Base-by-base conservation (phyloP, 768 basidiomycete species). In the Calocybe gangraenosa region DNA sequence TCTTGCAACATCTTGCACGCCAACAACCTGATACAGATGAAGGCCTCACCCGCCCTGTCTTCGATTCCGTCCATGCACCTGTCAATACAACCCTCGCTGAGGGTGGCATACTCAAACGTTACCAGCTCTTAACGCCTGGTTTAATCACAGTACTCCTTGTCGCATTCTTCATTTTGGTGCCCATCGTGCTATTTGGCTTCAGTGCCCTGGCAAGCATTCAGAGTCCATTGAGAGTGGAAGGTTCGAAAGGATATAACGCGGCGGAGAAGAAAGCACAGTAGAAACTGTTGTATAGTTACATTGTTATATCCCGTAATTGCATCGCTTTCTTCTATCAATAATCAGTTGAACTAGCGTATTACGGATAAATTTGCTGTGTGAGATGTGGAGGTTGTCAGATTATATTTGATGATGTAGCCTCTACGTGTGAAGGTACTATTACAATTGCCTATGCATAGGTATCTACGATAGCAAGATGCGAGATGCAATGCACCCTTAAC, bases 221-320 rank as follows among this genome's bases (percentile, higher is more conserved):
- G 59, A 82, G 77, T 37, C 81, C 87, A 1, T 55, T 84, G 37
- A 70, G 79, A 28, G 72, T 75, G 30, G 84, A 84, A 47, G 65
- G 72, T 7, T 79, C 83, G 14, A 87, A 81, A 63, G 77, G 78
- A 6, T 87, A 75, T 57, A 80, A 65, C 56, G 81, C 84, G 4
- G 69, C 71, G 40, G 86, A 87, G 60, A 88, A 73, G 71, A 91
- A 91, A 75, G 80, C 68, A 52, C 86, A 90, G 69, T 89, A 74
- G 46, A 28, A 28, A 28, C 11, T 28, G 25, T 28, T 28, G 11
- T 28, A 28, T 28, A 28, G n/a, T n/a, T n/a, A n/a, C n/a, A n/a
- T n/a, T n/a, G n/a, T n/a, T n/a, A n/a, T n/a, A n/a, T n/a, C n/a
- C n/a, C n/a, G n/a, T n/a, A n/a, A n/a, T n/a, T n/a, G n/a, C n/a